Evolutionary conservation across 2,329 filamentous ascomycete genomes (phyloP).

Genomic region (Sporothrix schenckii): DNA sequence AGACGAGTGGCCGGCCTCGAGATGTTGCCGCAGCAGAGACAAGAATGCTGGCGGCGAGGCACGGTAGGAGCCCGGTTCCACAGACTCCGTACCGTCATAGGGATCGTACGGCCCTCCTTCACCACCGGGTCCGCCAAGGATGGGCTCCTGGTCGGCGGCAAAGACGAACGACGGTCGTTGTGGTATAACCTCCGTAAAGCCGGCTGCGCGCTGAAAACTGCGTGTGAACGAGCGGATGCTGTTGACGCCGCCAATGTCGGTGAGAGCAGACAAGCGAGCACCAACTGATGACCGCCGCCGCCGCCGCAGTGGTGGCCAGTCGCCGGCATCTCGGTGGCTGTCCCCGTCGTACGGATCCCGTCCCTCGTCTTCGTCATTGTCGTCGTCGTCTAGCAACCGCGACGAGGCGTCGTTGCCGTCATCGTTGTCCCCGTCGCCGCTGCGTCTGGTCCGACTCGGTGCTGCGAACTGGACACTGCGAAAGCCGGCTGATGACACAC

Average conservation of each 20-base stretch:
- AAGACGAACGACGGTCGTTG: conserved; percentile 74
- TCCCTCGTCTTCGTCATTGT: conserved; percentile 17
- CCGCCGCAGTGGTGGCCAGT: conserved; percentile 32
- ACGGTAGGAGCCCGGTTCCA: conserved; percentile 39
- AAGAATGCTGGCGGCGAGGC: conserved; percentile 37
- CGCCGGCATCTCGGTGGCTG: conserved; percentile 12
- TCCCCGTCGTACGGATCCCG: conserved; percentile 29
- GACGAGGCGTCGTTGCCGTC: conserved; percentile 21
- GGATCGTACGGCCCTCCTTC: conserved; percentile 42
- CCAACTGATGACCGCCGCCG: conserved; percentile 32
- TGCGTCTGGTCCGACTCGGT: neutral
- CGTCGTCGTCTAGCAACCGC: conserved; percentile 26
- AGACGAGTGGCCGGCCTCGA: conserved; percentile 45
- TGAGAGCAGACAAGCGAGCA: conserved; percentile 55
- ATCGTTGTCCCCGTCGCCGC: conserved; percentile 2
- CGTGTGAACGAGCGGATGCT: conserved; percentile 91
- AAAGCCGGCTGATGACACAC: conserved; percentile 32
- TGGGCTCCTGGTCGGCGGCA: conserved; percentile 57
- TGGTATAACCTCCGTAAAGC: conserved; percentile 84
- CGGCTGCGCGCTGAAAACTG: conserved; percentile 88
- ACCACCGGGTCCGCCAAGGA: conserved; percentile 40
- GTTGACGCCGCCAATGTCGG: conserved; percentile 85
- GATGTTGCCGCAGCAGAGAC: conserved; percentile 57
- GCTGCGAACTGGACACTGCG: conserved; percentile 33
- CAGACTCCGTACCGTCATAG: conserved; percentile 50